Base-by-base conservation (phyloP, 495 filamentous ascomycete genomes). In the Beverwykella pulmonaria region DNA sequence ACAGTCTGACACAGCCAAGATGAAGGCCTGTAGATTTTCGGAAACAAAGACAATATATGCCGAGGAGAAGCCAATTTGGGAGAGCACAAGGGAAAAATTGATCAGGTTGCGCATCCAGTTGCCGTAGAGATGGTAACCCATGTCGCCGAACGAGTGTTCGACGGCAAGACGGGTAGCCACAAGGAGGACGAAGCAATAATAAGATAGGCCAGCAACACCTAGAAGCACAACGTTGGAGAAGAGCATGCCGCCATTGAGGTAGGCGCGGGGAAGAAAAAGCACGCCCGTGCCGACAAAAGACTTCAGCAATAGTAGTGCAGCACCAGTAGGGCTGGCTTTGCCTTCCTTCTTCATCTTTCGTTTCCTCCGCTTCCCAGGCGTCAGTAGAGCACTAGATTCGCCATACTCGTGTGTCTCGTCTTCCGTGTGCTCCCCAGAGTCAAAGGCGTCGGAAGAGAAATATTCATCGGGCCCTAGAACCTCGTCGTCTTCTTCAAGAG, bases 11-110 rank as follows among this genome's bases (percentile, higher is more conserved):
- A 98, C 92, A 2, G 87, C 87, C 20, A 86, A 84, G 52, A 97
- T 88, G 77, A 98, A 97, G 10, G 94, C 94, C 73, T 96, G 93
- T 55, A 98, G 77, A 64, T 97, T 98, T 75, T 97, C 91, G 9
- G 92, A 89, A 6, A 93, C 96, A 75, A 98, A 98, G 59, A 98
- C 94, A 66, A 96, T 97, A 77, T 98, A 98, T n/a, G 94, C 94
- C 7, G 92, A 88, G 4, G 97, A 90, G 74, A 98, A 98, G 34
- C 94, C 94, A 53, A 98, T 82, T 75, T 98, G 94, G 73, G 90
- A 95, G 68, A 97, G 81, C 30, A 97, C 92, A 68, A 98, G 93
- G 0, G 93, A 97, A 25, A 81, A 80, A 34, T 97, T 86, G 71
- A 98, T 98, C 55, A 96, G 81, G 47, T 83, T 83, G 64, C 93